Evolutionary conservation across 352 stramenopile genomes (phyloP), one percentile per base, ranked within the genome.

Genomic region (Phytophthora citrophthora): DNA sequence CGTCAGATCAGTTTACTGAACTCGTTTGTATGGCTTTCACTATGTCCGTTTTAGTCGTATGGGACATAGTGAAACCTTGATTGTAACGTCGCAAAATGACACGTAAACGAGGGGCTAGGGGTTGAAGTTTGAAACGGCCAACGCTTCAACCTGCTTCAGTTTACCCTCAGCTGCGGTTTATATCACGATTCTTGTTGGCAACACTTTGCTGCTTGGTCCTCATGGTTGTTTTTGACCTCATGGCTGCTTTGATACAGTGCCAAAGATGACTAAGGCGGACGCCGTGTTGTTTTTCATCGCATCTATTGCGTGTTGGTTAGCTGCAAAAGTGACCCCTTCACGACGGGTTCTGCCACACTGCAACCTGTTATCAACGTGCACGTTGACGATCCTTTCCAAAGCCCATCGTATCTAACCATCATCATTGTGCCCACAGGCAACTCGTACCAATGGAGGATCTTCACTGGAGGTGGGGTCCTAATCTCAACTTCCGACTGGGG

Each of bases 51-150:
- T 12, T 39, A 54, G 27, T 54, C 29, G 12, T 15, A 54, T 31
- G 29, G 1, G 0, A 54, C 27, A 54, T 54, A 54, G 27, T 43
- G 29, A 31, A 29, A 29, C 16, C 11, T 13, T 20, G 11, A 43
- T 3, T 12, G n/a, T 18, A 6, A 29, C 9, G 27, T 40, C 18
- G 31, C n/a, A 43, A 61, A n/a, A 41, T 61, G 46, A 65, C 48
- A 71, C 56, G 63, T 71, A 67, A 71, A 59, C 56, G 32, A 40
- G 38, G 48, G 55, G 43, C 7, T 61, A 66, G 62, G 63, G 56
- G 61, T 70, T 70, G 61, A 70, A 70, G 45, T 70, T 64, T 15
- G 38, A 52, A 43, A 50, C 46, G 11, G 29, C 13, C 29, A 34
- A 46, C 32, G 27, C 61, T 69, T 69, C 61, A 69, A 59, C 52